Evolutionary conservation across 768 basidiomycete genomes (phyloP).

Genomic region (Hypsizygus marmoreus): DNA sequence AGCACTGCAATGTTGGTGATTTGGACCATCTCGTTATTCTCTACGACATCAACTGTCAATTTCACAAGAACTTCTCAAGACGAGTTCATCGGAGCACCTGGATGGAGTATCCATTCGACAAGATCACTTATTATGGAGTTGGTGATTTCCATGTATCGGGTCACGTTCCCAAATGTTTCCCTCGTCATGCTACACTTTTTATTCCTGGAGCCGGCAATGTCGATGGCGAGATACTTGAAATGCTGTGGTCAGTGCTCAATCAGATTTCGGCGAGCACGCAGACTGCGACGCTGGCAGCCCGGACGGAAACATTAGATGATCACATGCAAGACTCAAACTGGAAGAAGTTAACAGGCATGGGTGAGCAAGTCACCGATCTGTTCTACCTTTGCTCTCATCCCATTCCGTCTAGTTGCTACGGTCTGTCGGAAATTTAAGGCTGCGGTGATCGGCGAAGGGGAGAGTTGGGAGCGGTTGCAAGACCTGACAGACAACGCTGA

Average conservation of each 20-base stretch:
- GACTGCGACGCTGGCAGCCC: conserved; percentile 11
- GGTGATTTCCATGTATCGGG: too few relatives aligned
- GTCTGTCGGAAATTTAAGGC: too few relatives aligned
- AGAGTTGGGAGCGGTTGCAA: too few relatives aligned
- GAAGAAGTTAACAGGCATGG: conserved; percentile 24
- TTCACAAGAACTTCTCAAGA: conserved; percentile 4
- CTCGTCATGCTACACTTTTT: conserved; percentile 21
- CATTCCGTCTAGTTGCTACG: too few relatives aligned
- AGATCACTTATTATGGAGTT: too few relatives aligned
- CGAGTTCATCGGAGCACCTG: too few relatives aligned
- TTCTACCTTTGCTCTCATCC: too few relatives aligned
- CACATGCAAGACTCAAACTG: conserved; percentile 25
- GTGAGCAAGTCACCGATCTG: too few relatives aligned
- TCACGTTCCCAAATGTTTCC: too few relatives aligned
- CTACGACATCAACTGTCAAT: conserved; percentile 25
- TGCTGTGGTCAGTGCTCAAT: conserved; percentile 19
- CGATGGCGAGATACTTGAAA: conserved; percentile 21
- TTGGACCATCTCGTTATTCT: conserved; percentile 3
- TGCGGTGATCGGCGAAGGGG: too few relatives aligned
- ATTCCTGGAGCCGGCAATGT: conserved; percentile 14
- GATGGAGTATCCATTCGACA: too few relatives aligned
- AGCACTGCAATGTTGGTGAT: conserved; percentile 4
- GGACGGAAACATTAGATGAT: conserved; percentile 22
- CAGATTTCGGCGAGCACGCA: conserved; percentile 2
- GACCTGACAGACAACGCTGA: too few relatives aligned